Base-by-base conservation (phyloP, 176 grass and related monocot genomes). In the Tillandsia leiboldiana region DNA sequence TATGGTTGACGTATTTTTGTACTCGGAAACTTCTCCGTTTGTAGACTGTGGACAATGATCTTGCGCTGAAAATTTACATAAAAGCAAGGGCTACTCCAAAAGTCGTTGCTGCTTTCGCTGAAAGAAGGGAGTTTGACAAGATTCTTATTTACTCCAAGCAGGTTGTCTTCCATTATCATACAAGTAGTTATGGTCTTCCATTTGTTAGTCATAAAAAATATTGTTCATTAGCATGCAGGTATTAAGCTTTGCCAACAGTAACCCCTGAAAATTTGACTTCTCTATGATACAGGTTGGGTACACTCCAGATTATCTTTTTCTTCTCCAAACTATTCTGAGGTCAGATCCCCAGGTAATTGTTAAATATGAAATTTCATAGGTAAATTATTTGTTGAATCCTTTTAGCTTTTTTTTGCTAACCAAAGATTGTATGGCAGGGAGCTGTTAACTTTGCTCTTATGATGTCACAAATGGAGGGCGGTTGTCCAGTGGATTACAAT, bases 401-500 rank as follows among this genome's bases (percentile, higher is more conserved):
- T 11, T 59, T 59, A 61, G 15, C 7, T 61, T 61, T 20, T 63
- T 63, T 48, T 70, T 80, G 18, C 53, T 61, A 49, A 52, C 15
- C 56, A 12, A 11, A 68, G 51, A 29, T 71, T 70, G 49, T 63
- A 42, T 67, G 63, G 29, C 79, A 92, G 89, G 93, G 89, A 72
- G 93, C 93, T 78, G 89, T 96, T 14, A 92, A 96, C 79, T 96
- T 96, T 96, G 85, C 92, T 70, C 85, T 96, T 50, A 96, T 96
- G 92, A 91, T 96, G 92, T 96, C 93, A 77, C 93, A 96, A 87
- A 96, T 92, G 93, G 93, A 96, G 69, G 93, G 84, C 24, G 92
- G 92, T 11, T 96, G 92, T 66, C 92, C 88, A 65, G 59, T 96
- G 9, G 92, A 96, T 69, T 96, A 96, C 53, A 96, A 96, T 68